phyloP scores from a whole-genome alignment of 495 filamentous ascomycete species.

The Evernia prunastri region DNA sequence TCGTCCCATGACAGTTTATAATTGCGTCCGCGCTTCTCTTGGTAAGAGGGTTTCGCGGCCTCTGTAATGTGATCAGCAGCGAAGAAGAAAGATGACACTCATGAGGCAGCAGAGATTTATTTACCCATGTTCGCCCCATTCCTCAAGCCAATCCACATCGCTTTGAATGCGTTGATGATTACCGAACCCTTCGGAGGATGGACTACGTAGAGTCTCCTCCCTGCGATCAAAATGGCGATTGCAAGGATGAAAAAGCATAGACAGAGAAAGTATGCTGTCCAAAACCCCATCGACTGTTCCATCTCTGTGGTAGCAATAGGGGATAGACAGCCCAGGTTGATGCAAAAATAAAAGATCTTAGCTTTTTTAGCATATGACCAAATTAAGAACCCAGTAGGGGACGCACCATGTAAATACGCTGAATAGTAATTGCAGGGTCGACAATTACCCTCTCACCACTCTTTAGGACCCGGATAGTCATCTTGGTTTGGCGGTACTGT shows the following conservation, averaged over 20 bases:
- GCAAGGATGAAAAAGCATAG: constrained; percentile 53
- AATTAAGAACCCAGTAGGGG: not conserved
- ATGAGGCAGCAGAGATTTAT: not conserved
- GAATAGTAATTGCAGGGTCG: constrained; percentile 66
- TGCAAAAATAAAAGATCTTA: constrained; percentile 59
- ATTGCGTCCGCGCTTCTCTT: constrained; percentile 40
- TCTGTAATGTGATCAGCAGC: constrained; percentile 30
- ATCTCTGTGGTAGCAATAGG: constrained; percentile 59
- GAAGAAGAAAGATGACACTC: not conserved
- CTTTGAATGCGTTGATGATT: constrained; percentile 55
- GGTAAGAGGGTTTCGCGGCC: constrained; percentile 54
- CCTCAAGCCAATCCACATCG: constrained; percentile 51
- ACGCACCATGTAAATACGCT: constrained; percentile 58
- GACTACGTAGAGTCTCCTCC: constrained; percentile 54
- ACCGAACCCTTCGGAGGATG: constrained; percentile 58
- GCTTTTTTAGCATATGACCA: not conserved
- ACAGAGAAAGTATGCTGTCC: constrained; percentile 67
- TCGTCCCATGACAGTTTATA: constrained; percentile 49
- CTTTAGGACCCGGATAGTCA: constrained; percentile 44
- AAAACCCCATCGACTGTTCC: constrained; percentile 64
- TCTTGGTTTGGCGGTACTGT: constrained; percentile 61
- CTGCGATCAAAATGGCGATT: constrained; percentile 45
- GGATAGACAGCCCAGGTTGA: constrained; percentile 69
- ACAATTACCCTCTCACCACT: constrained; percentile 69
- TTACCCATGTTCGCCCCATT: constrained; percentile 34